Evolutionary conservation across 1,284 basidiomycete genomes (phyloP), one percentile per base, ranked within the genome.

Genomic region (Omphalotus olearius): DNA sequence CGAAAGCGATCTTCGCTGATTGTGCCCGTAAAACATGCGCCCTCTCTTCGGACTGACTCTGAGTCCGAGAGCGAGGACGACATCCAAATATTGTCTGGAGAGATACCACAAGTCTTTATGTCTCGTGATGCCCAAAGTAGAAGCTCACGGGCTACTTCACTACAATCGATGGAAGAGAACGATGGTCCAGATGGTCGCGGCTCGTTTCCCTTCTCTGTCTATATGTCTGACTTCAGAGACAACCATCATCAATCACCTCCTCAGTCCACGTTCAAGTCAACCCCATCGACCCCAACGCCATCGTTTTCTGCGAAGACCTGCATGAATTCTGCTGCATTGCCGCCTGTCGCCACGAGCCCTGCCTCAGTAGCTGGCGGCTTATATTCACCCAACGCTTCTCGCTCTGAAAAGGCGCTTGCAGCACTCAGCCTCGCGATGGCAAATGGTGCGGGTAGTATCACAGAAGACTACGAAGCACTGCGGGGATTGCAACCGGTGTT

Each of bases 371-470:
- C 60, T 23, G 48, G 56, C 40, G 45, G 43, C 16, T 23, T 46
- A 13, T 47, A 44, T 41, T 47, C 53, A 51, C 38, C 57, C 50
- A n/a, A 56, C 50, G 45, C 75, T 10, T 69, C 75, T 36, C 69
- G 69, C 39, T 70, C 75, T 11, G 82, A 85, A 53, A 83, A 81
- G 59, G 78, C 77, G n/a, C 68, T 87, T 43, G 81, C 78, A 18
- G 82, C 79, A 13, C 69, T 87, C 16, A 75, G 71, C 44, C 66
- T 88, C 4, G 83, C 82, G 13, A 72, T 88, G 62, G 82, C 82
- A 5, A 85, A 79, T 56, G 85, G 85, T 33, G 83, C 84, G n/a
- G 83, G 79, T 2, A 75, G 82, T 39, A 65, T 88, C 38, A 78
- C 70, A 51, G 85, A 52, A 41, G 48, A 88, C 60, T 88, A 87